Conservation (phyloP, 2,329 filamentous ascomycete species). For the Alternaria triticimaculans region DNA sequence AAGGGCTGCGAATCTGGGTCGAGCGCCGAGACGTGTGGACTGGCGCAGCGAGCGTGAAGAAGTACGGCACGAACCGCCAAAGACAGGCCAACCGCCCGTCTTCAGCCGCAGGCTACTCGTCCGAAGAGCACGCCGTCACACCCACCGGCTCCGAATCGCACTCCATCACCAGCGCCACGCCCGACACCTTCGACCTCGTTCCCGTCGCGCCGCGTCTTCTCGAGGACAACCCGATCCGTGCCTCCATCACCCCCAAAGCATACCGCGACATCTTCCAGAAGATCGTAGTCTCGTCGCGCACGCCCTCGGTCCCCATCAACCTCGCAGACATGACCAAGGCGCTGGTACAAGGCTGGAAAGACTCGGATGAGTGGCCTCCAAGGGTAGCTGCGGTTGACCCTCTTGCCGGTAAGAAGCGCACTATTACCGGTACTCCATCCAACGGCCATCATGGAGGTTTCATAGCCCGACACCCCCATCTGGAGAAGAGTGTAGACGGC, state of each 20-base stretch:
- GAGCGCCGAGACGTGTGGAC: constrained; percentile 85
- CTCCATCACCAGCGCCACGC: constrained; percentile 6
- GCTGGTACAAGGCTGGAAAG: constrained; percentile 89
- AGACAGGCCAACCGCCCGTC: background rate
- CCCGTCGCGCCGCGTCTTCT: constrained; percentile 78
- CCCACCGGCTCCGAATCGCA: constrained; percentile 11
- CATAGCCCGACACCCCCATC: constrained; percentile 47
- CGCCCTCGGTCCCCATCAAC: constrained; percentile 88
- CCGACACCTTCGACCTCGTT: constrained; percentile 56
- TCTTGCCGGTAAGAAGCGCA: constrained; percentile 49
- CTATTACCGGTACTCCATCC: constrained; percentile 15
- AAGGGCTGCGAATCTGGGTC: constrained; percentile 80
- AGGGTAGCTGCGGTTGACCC: constrained; percentile 60
- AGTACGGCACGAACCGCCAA: constrained; percentile 28
- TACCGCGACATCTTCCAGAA: constrained; percentile 90
- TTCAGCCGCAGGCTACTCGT: constrained; percentile 13
- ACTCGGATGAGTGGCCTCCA: constrained; percentile 91
- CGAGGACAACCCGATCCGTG: constrained; percentile 75
- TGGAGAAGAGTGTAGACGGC: constrained; percentile 54
- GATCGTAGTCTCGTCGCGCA: constrained; percentile 78
- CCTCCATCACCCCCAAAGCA: constrained; percentile 73
- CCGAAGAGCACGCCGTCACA: constrained; percentile 12
- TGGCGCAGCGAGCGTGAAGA: constrained; percentile 65
- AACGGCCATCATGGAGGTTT: constrained; percentile 35
- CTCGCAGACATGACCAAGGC: constrained; percentile 79